Base-by-base conservation (phyloP, 129 eudicot genomes). In the Escallonia rubra region DNA sequence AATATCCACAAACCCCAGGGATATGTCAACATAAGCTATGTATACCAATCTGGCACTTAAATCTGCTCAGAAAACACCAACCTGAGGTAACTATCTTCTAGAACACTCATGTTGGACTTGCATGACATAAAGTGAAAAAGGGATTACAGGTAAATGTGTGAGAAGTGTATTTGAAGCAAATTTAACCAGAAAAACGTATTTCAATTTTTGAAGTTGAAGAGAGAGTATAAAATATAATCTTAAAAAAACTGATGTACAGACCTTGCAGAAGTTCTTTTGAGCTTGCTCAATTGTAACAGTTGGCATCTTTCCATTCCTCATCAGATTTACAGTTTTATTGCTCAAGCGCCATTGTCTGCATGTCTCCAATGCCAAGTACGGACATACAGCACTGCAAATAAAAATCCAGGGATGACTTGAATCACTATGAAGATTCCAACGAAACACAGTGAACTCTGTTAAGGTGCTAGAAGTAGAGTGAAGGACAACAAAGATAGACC, bases 321-420 rank as follows among this genome's bases (percentile, higher is more conserved):
- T 94, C 80, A 94, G 78, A 77, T 82, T 94, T 61, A 90, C 84
- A 52, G 99, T 94, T 74, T 89, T 94, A 70, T 68, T 94, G 93
- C 97, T 90, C 77, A 94, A 78, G 54, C 99, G 89, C 99, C 99
- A 94, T 63, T 90, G 99, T 71, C 99, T 84, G 58, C 99, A 94
- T 63, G 99, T 94, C 85, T 94, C 99, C 57, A 94, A 71, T 71
- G 97, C 99, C 86, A 94, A 76, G 86, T 89, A 94, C 42, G 99
- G 99, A 76, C 99, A 94, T 51, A 87, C 75, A 70, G 99, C 97
- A 94, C 99, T 94, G 81, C 68, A 72, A 66, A 56, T 34, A 64
- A 34, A 51, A 14, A 16, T 64, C 40, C 14, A 14, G 57, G 41
- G 41, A 55, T 43, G 59, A 45, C 45, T 68, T 38, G 52, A 62